phyloP scores from a whole-genome alignment of 1,139 yeast genomes.

The Yamadazyma taylorii region DNA sequence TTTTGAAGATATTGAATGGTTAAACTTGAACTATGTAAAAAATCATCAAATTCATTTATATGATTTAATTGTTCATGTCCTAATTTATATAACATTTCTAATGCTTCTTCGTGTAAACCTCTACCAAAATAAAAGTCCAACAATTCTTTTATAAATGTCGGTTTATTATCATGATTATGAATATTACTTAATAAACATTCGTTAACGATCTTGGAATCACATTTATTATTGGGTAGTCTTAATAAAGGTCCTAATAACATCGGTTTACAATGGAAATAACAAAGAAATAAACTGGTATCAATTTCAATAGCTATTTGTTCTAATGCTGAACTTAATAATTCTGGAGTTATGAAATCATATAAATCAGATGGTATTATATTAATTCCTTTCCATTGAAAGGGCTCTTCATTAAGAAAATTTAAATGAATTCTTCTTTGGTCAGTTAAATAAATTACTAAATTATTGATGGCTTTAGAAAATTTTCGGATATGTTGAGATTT shows the following conservation, averaged over 20 bases:
- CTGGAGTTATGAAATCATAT: conserved; percentile 21
- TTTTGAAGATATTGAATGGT: conserved; percentile 67
- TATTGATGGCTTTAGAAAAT: conserved; percentile 47
- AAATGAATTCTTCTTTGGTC: conserved; percentile 53
- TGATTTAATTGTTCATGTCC: conserved; percentile 27
- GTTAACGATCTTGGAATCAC: conserved; percentile 67
- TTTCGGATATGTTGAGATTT: conserved; percentile 26
- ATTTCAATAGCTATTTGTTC: conserved; percentile 35
- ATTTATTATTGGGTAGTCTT: conserved; percentile 67
- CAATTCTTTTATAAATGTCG: conserved; percentile 62
- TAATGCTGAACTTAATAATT: conserved; percentile 9
- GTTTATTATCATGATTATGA: conserved; percentile 33
- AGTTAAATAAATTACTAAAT: conserved; percentile 55
- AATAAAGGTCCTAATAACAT: conserved; percentile 81
- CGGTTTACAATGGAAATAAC: conserved; percentile 68
- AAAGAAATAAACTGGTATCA: conserved; percentile 77
- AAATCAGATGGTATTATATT: conserved; percentile 42
- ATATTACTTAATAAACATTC: conserved; percentile 42
- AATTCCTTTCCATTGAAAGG: conserved; percentile 47
- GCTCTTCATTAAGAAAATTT: conserved; percentile 33
- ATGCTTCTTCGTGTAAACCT: conserved; percentile 63
- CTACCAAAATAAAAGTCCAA: conserved; percentile 77
- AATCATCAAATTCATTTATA: conserved; percentile 26
- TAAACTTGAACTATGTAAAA: conserved; percentile 45
- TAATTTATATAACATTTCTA: conserved; percentile 52